phyloP scores from a whole-genome alignment of 106 monocot genomes.

The Cymbidium sinense region DNA sequence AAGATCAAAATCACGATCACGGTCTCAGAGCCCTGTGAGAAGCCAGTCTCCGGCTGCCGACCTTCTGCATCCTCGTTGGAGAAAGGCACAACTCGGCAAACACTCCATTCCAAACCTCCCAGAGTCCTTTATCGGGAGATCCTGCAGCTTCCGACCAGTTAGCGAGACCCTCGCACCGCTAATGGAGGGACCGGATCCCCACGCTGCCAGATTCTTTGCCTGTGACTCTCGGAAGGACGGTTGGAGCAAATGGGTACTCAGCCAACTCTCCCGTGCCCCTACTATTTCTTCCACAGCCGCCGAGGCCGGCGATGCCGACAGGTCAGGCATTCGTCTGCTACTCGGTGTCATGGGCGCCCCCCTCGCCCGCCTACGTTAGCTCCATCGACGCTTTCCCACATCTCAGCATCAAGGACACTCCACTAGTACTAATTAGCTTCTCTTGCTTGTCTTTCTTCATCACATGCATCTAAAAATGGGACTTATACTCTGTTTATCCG shows the following conservation, averaged over 20 bases:
- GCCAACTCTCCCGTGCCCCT: conserved; percentile 28
- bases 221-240: conserved; percentile 32
- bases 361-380: conserved; percentile 43
- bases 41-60: neutral
- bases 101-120: conserved; percentile 6
- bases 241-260: conserved; percentile 62
- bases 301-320: neutral
- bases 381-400: conserved; percentile 36
- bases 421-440: conserved; percentile 35
- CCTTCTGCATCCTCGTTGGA: neutral
- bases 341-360: conserved; percentile 84
- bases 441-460: neutral
- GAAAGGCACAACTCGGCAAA: neutral
- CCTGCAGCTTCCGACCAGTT: conserved; percentile 39
- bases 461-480: neutral
- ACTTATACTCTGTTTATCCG: neutral
- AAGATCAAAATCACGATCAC: conserved; percentile 12
- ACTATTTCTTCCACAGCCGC: neutral
- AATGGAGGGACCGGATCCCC: conserved; percentile 44
- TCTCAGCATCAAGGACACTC: conserved; percentile 58
- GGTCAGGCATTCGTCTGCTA: conserved; percentile 52
- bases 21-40: conserved; percentile 1
- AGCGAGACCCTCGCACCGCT: conserved; percentile 50
- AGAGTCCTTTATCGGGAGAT: conserved; percentile 28
- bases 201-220: neutral